Evolutionary conservation across 2,329 filamentous ascomycete species (phyloP).

Genomic region (Phyllosticta capitalensis): DNA sequence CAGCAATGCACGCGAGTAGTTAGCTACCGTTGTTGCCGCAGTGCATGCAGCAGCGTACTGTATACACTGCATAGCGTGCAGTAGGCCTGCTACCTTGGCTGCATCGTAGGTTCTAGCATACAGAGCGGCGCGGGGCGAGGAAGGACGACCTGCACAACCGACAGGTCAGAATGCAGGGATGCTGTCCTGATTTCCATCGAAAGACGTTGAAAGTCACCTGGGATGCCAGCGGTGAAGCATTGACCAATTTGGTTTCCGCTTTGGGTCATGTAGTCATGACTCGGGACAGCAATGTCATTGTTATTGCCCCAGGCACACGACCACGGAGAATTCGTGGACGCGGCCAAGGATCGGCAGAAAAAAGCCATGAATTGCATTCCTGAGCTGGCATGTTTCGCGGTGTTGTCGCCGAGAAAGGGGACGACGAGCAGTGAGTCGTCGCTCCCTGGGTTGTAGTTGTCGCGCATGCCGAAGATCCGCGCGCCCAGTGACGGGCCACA

Average conservation of each 20-base stretch:
- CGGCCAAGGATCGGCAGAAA: background rate
- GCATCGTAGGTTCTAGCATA: background rate
- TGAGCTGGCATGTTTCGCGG: background rate
- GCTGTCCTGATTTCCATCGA: background rate
- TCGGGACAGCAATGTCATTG: too few relatives aligned
- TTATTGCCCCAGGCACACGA: too few relatives aligned
- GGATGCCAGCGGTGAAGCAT: background rate
- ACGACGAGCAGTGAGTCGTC: too few relatives aligned
- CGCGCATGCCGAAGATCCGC: background rate
- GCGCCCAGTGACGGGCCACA: background rate
- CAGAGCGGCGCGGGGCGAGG: too few relatives aligned
- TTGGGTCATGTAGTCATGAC: background rate
- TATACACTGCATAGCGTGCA: background rate
- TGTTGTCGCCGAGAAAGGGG: background rate
- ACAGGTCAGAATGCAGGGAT: background rate
- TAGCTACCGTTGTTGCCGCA: background rate
- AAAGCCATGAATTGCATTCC: background rate
- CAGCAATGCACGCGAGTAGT: background rate
- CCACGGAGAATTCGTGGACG: background rate
- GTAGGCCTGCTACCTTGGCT: background rate
- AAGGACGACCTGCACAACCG: background rate
- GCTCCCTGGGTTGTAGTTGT: too few relatives aligned
- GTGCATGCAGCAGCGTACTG: background rate
- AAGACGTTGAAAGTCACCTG: background rate
- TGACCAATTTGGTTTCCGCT: background rate